A percentile compares a stretch with the other conserved stretches of the same genome.
These are phyloP conservation scores for Emericellopsis terricola DNA, from an alignment of 495 filamentous ascomycete species.

Conservation along the genomic window DNA sequence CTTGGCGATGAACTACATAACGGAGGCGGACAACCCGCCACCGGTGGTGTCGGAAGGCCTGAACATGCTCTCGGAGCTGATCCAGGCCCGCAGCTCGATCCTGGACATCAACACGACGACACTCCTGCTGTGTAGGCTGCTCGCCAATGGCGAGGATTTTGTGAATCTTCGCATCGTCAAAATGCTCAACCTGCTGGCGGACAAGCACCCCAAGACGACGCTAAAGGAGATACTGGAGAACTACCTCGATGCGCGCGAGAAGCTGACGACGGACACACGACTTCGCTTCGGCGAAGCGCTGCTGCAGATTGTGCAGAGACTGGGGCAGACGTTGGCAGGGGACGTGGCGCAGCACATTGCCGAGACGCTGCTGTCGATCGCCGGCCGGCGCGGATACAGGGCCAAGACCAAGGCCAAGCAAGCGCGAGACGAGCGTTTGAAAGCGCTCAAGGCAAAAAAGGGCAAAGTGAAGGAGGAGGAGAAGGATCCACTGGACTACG, in stretches of 20 bases:
- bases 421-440: constrained; percentile 24
- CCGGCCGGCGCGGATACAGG: constrained; percentile 41
- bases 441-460: constrained; percentile 28
- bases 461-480: constrained; percentile 22
- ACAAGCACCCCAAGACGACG: constrained; percentile 46
- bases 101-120: constrained; percentile 54
- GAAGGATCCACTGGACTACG: constrained; percentile 32
- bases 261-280: constrained; percentile 40
- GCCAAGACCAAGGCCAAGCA: constrained; percentile 34
- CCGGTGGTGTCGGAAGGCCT: constrained; percentile 68
- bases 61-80: constrained; percentile 45
- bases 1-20: constrained; percentile 55
- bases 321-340: constrained; percentile 41
- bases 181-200: constrained; percentile 45
- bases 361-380: constrained; percentile 45
- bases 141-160: constrained; percentile 56
- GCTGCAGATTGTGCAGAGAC: constrained; percentile 46
- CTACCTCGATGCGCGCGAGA: constrained; percentile 47
- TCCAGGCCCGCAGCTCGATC: constrained; percentile 40
- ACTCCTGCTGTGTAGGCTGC: constrained; percentile 44
- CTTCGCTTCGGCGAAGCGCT: constrained; percentile 59
- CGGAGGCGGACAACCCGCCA: constrained; percentile 42
- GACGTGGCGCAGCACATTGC: constrained; percentile 35
- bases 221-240: constrained; percentile 46
- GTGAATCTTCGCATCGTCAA: constrained; percentile 57